These are phyloP conservation scores for Phytopythium vexans DNA, from an alignment of 352 stramenopile genomes.

Conservation along the genomic window DNA sequence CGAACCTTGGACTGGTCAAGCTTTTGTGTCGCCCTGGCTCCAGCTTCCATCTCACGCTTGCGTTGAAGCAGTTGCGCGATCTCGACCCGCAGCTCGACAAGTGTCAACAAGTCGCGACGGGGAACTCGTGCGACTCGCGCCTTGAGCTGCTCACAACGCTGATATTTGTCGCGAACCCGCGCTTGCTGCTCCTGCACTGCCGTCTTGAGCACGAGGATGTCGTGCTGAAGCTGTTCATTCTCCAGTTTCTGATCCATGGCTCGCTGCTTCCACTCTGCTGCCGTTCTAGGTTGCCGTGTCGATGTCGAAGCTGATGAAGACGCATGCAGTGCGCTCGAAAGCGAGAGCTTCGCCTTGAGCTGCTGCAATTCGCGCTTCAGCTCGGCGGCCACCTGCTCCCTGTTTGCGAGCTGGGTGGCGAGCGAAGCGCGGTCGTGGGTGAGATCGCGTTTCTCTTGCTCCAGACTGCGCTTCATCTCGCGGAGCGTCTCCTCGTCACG, in stretches of 20 bases:
- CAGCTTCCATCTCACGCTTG: constrained; percentile 38
- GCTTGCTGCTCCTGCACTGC: constrained; percentile 20
- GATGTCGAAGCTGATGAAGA: constrained; percentile 4
- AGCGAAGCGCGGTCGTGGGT: constrained; percentile 26
- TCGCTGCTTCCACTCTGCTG: constrained; percentile 40
- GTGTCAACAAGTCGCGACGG: constrained; percentile 37
- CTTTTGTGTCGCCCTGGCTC: constrained; percentile 6
- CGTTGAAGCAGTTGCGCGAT: constrained; percentile 41
- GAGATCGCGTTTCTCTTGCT: constrained; percentile 37
- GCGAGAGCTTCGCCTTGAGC: constrained; percentile 52
- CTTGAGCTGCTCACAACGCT: constrained; percentile 30
- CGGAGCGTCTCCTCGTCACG: constrained; percentile 47
- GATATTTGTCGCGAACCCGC: constrained; percentile 13
- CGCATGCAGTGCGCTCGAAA: constrained; percentile 26
- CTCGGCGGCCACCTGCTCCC: constrained; percentile 23
- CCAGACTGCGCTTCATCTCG: constrained; percentile 33
- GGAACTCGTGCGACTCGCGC: constrained; percentile 29
- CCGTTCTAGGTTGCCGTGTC: constrained; percentile 14
- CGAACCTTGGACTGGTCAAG: background rate
- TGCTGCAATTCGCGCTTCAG: constrained; percentile 49
- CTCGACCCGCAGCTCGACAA: constrained; percentile 52
- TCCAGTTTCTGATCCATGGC: constrained; percentile 39
- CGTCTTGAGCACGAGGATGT: constrained; percentile 30
- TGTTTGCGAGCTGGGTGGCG: constrained; percentile 24
- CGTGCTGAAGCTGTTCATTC: constrained; percentile 31